Evolutionary conservation across 2,329 filamentous ascomycete species (phyloP).

Genomic region (Colletotrichum melonis): DNA sequence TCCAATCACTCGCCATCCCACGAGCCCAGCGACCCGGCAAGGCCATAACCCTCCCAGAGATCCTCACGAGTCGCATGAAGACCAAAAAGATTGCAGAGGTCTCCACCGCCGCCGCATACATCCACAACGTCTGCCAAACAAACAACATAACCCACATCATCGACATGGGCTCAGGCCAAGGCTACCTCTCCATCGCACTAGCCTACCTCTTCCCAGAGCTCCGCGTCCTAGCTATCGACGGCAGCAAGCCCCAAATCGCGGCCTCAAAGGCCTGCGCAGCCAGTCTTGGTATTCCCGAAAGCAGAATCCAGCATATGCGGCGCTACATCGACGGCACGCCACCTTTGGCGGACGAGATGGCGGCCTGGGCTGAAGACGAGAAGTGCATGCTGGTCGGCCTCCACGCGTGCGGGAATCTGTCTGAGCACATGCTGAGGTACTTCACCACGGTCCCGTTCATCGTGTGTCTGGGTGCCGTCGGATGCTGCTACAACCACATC

Average conservation of each 20-base stretch:
- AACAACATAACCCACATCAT: slow-evolving; percentile 42
- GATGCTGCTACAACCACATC: slow-evolving; percentile 50
- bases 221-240: slow-evolving; percentile 45
- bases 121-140: slow-evolving; percentile 39
- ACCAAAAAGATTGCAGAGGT: slow-evolving; percentile 46
- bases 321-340: slow-evolving; percentile 44
- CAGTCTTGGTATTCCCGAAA: slow-evolving; percentile 38
- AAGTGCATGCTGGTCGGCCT: slow-evolving; percentile 46
- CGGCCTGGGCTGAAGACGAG: slow-evolving; percentile 42
- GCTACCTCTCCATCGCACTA: slow-evolving; percentile 44
- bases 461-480: slow-evolving; percentile 41
- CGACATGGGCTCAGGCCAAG: slow-evolving; percentile 40
- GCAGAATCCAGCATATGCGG: slow-evolving; percentile 39
- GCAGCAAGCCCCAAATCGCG: slow-evolving; percentile 44
- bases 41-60: slow-evolving; percentile 36
- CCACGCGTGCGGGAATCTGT: slow-evolving; percentile 47
- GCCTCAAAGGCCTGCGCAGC: slow-evolving; percentile 41
- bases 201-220: slow-evolving; percentile 43
- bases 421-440: slow-evolving; percentile 47
- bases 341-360: slow-evolving; percentile 38
- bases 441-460: slow-evolving; percentile 40
- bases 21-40: no score
- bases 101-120: slow-evolving; percentile 41
- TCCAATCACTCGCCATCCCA: background rate
- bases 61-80: slow-evolving; percentile 42